phyloP scores from a whole-genome alignment of 306 rosid genomes.

The Carpinus viminea region DNA sequence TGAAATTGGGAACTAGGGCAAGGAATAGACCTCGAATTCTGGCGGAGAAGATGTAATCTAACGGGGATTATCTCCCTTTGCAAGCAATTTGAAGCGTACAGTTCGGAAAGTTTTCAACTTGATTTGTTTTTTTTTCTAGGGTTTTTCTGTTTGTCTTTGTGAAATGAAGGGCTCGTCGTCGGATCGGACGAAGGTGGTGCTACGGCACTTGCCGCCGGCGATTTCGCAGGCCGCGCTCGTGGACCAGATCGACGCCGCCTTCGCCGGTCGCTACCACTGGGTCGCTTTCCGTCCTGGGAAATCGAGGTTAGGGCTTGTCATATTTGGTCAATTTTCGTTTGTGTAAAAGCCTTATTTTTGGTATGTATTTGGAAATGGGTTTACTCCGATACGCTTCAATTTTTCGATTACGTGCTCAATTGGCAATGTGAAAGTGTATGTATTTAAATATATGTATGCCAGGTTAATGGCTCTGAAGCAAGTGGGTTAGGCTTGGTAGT shows the following conservation, averaged over 20 bases:
- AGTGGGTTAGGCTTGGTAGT: neutral
- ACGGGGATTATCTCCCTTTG: neutral
- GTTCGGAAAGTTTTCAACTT: neutral
- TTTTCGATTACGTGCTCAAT: neutral
- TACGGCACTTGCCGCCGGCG: conserved; percentile 76
- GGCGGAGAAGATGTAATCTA: conserved; percentile 39
- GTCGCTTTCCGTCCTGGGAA: conserved; percentile 57
- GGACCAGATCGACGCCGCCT: conserved; percentile 49
- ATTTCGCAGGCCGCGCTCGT: conserved; percentile 47
- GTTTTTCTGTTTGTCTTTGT: conserved; percentile 24
- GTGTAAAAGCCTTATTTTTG: neutral
- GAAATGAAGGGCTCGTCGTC: conserved; percentile 49
- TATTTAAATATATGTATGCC: neutral
- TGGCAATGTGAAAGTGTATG: neutral
- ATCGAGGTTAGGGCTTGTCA: conserved; percentile 32
- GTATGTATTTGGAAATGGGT: neutral
- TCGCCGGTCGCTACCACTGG: conserved; percentile 69
- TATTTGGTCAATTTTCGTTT: neutral
- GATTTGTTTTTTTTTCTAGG: conserved; percentile 20
- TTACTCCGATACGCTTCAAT: neutral
- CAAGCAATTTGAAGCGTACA: conserved; percentile 1
- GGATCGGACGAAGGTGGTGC: conserved; percentile 81
- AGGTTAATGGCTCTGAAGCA: neutral
- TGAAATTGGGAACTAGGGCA: conserved; percentile 49
- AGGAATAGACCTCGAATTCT: conserved; percentile 5